phyloP scores from a whole-genome alignment of 2,329 filamentous ascomycete genomes.

The Lasiodiplodia sp. region DNA sequence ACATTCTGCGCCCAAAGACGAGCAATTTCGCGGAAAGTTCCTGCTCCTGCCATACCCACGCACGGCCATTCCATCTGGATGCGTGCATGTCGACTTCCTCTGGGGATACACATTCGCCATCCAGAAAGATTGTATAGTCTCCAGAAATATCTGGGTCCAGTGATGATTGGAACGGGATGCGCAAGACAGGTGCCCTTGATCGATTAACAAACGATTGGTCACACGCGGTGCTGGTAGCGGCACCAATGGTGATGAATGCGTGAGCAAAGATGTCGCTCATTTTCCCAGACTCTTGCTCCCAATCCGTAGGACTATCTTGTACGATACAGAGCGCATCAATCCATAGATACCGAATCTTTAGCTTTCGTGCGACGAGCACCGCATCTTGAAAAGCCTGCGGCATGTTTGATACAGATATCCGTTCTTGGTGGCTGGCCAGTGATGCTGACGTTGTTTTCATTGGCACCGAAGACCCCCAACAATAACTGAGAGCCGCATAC shows the following conservation, averaged over 20 bases:
- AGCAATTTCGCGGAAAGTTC: neutral
- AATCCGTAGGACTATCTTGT: neutral
- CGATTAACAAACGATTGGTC: neutral
- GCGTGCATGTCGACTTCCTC: too few species aligned
- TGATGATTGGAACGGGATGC: neutral
- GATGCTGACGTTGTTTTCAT: neutral
- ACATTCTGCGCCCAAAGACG: neutral
- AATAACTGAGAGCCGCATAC: conserved; percentile 8
- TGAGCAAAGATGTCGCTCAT: conserved; percentile 8
- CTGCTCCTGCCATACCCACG: conserved; percentile 13
- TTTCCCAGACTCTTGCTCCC: conserved; percentile 1
- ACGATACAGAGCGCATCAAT: conserved; percentile 16
- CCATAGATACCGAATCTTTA: conserved; percentile 18
- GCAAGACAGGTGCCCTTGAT: neutral
- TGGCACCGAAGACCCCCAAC: neutral
- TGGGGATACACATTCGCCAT: too few species aligned
- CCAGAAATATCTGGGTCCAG: neutral
- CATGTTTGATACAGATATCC: neutral
- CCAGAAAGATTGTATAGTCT: neutral
- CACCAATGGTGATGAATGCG: neutral
- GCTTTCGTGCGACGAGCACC: neutral
- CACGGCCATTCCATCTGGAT: neutral
- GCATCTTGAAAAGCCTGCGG: conserved; percentile 25
- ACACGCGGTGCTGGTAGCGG: neutral
- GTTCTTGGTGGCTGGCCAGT: neutral